Conservation (phyloP, 192 early-diverging fungal species). For the Linnemannia zychae region DNA sequence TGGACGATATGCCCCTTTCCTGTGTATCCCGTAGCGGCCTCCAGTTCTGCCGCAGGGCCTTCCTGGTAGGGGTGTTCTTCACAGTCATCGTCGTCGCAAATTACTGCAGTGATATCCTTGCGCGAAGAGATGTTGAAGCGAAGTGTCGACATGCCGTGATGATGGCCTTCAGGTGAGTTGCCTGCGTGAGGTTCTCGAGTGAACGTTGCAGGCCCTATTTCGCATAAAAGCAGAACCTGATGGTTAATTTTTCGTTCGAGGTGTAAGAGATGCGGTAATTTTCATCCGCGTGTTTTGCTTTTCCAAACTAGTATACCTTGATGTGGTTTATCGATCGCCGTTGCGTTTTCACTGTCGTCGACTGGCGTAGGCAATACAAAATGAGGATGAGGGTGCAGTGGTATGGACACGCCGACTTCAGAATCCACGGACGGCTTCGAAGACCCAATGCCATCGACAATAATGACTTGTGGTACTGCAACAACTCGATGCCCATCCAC, state of each 20-base stretch:
- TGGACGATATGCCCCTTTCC: constrained; percentile 26
- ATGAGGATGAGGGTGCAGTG: not conserved
- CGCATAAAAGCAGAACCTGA: not conserved
- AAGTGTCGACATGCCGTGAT: constrained; percentile 36
- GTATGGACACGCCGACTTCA: not conserved
- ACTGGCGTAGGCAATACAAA: not conserved
- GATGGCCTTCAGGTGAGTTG: not conserved
- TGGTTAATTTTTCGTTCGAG: not conserved
- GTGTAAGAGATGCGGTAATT: not conserved
- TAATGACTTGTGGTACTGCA: not conserved
- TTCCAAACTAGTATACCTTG: not conserved
- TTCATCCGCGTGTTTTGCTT: not conserved
- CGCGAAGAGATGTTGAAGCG: constrained; percentile 36
- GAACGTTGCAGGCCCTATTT: not conserved
- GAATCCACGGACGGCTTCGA: not conserved
- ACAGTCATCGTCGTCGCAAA: constrained; percentile 47
- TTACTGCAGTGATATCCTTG: constrained; percentile 38
- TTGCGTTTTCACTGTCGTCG: not conserved
- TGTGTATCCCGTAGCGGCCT: constrained; percentile 10
- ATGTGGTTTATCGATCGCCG: constrained; percentile 9
- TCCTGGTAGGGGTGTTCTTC: constrained; percentile 45
- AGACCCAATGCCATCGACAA: not conserved
- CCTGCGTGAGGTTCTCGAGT: not conserved
- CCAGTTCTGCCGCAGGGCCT: constrained; percentile 35
- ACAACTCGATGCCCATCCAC: not conserved